These are phyloP conservation scores for Astrephomene gubernaculifera DNA, from an alignment of 139 green algal species.

Conservation along the genomic window DNA sequence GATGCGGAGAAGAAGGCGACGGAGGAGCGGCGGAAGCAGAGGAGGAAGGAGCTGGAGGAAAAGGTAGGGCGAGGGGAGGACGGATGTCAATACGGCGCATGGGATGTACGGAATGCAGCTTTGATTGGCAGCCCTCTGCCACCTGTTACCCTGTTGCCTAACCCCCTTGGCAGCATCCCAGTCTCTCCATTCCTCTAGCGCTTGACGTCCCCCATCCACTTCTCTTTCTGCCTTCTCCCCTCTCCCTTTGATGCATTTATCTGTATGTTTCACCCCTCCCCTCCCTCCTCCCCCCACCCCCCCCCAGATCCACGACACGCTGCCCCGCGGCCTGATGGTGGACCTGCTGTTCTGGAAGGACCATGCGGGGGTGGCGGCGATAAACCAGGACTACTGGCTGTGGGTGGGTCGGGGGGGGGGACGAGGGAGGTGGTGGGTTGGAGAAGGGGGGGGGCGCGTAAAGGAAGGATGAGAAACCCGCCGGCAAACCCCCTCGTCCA, in stretches of 20 bases:
- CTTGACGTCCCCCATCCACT: not conserved
- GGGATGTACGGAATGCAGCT: too few species aligned
- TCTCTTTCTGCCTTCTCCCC: not conserved
- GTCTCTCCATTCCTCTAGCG: not conserved
- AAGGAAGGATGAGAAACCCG: not conserved
- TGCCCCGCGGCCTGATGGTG: constrained; percentile 70
- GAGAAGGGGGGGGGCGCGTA: not conserved
- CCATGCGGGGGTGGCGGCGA: constrained; percentile 34
- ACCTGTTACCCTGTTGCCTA: too few species aligned
- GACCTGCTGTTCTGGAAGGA: constrained; percentile 91
- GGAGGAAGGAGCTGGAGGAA: not conserved
- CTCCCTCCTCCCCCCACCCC: not conserved
- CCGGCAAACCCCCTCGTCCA: not conserved
- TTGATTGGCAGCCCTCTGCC: too few species aligned
- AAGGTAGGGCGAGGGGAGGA: not conserved
- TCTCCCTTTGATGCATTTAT: too few species aligned
- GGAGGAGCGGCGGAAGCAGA: not conserved
- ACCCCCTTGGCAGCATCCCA: too few species aligned
- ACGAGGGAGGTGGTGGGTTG: not conserved
- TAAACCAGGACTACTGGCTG: constrained; percentile 76
- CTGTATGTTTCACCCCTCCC: not conserved
- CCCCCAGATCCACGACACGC: constrained; percentile 47
- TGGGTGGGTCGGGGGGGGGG: constrained; percentile 6
- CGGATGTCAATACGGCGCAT: not conserved
- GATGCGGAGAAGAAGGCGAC: not conserved